Base-by-base conservation (phyloP, 257 asterid genomes). In the Vinca minor region DNA sequence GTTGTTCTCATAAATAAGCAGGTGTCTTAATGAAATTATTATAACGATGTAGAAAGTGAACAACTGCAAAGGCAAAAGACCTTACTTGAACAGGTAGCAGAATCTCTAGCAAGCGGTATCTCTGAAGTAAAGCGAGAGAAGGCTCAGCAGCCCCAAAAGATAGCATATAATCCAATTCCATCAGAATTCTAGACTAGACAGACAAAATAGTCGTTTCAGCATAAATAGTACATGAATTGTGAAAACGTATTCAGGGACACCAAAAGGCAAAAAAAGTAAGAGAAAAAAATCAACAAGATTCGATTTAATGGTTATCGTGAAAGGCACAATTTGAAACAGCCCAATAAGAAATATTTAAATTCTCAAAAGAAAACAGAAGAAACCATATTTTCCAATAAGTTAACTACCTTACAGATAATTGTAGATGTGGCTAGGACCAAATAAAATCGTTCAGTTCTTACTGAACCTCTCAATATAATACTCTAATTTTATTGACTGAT, bases 131-230 rank as follows among this genome's bases (percentile, higher is more conserved):
- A 72, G 75, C 69, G 59, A 92, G 67, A 68, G 98, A 89, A 77
- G 87, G 82, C 78, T 76, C 96, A 31, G 97, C 96, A 69, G 98
- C 97, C 65, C 98, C 98, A 77, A 84, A 92, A 15, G 98, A 84
- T 39, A 92, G 84, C 97, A 92, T 89, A 76, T 89, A 87, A 76
- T 85, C 79, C 66, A 92, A 65, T 80, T 89, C 98, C 87, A 87
- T 62, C 72, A 55, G 59, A 70, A 87, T 63, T 77, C 98, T 84
- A 73, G 95, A 44, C 97, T 87, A 85, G 67, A 44, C 64, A 71
- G 78, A 53, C 62, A 59, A 63, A 45, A 17, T 13, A 44, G 39
- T 32, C 10, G 17, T 39, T 28, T 63, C 32, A 49, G 66, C 67
- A 42, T 47, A 38, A 12, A 66, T 4, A 26, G 38, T 3, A 38